Evolutionary conservation across 148 eudicot species (phyloP).

Genomic region (Tetragonia tetragonoides): DNA sequence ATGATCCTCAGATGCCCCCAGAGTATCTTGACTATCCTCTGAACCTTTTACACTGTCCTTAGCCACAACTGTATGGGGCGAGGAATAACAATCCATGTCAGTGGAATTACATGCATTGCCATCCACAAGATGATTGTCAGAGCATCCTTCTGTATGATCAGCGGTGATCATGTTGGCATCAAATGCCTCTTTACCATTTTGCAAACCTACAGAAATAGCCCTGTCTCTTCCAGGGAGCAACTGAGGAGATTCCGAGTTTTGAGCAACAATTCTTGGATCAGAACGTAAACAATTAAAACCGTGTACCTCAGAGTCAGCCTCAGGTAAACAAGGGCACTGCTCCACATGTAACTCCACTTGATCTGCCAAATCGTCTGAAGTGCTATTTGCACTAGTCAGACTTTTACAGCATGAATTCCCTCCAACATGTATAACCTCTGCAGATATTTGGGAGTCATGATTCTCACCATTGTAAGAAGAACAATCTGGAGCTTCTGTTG

Average conservation of each 20-base stretch:
- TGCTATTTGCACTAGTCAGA: background rate
- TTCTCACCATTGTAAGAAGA: background rate
- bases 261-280: background rate
- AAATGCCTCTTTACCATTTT: conserved; percentile 20
- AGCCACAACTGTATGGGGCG: background rate
- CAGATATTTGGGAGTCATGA: background rate
- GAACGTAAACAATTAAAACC: background rate
- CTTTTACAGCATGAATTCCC: conserved; percentile 5
- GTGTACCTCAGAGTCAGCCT: conserved; percentile 9
- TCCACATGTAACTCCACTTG: conserved; percentile 4
- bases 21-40: conserved; percentile 6
- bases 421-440: conserved; percentile 13
- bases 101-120: background rate
- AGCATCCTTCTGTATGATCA: conserved; percentile 12
- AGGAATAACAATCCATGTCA: conserved; percentile 12
- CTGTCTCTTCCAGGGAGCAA: conserved; percentile 11
- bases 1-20: conserved; percentile 11
- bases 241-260: background rate
- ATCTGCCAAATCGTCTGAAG: conserved; percentile 9
- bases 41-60: background rate
- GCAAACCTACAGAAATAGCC: too few relatives aligned
- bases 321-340: conserved; percentile 2
- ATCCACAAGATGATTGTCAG: background rate
- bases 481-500: conserved; percentile 15
- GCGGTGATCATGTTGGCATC: conserved; percentile 5